These are phyloP conservation scores for Grigorovia jiainica DNA, from an alignment of 805 yeast genomes.

Conservation along the genomic window DNA sequence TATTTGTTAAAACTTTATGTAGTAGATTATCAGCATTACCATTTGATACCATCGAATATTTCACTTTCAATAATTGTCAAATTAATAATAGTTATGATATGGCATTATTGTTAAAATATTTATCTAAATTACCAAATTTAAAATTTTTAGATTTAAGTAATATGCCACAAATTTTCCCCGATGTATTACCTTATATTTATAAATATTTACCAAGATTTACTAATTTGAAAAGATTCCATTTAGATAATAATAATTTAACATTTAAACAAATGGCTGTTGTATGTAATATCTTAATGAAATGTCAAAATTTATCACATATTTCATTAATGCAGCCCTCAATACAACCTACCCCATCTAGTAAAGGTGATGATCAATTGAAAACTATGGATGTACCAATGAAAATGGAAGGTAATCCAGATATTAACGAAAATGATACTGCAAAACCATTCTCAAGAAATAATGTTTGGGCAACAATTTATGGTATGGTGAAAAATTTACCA, in stretches of 20 bases:
- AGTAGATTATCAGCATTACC: constrained; percentile 17
- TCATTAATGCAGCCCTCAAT: constrained; percentile 47
- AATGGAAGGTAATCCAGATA: not conserved
- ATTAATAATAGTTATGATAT: constrained; percentile 44
- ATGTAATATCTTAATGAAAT: constrained; percentile 65
- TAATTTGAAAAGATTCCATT: constrained; percentile 51
- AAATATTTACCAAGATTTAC: constrained; percentile 60
- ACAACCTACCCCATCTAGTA: not conserved
- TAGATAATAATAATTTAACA: constrained; percentile 58
- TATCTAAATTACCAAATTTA: constrained; percentile 48
- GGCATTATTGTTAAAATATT: constrained; percentile 38
- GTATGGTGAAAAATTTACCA: constrained; percentile 53
- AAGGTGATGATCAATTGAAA: not conserved
- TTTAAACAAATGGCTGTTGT: constrained; percentile 48
- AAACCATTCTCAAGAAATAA: constrained; percentile 39
- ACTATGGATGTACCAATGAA: not conserved
- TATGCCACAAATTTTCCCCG: constrained; percentile 58
- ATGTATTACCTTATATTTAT: constrained; percentile 45
- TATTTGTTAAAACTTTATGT: constrained; percentile 22
- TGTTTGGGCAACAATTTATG: constrained; percentile 55
- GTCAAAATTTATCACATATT: constrained; percentile 56
- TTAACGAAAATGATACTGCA: not conserved
- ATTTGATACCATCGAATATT: constrained; percentile 31
- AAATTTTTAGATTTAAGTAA: constrained; percentile 68
- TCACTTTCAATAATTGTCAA: constrained; percentile 59